Evolutionary conservation across 495 filamentous ascomycete species (phyloP).

Genomic region (Evernia prunastri): DNA sequence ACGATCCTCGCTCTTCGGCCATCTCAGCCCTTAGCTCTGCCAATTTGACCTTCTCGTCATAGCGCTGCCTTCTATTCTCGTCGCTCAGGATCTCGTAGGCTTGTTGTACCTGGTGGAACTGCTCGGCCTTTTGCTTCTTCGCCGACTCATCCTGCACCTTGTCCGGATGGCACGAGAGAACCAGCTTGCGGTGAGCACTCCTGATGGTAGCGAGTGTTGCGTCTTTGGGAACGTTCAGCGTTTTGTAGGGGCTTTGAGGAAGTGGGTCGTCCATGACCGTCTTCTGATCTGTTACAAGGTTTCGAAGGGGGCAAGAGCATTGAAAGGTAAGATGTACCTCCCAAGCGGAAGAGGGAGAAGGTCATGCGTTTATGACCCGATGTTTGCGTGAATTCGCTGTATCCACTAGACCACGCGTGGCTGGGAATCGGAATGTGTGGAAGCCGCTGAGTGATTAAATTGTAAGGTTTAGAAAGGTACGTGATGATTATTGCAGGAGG

Average conservation of each 20-base stretch:
- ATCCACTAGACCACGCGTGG: slow-evolving; percentile 9
- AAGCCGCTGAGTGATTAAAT: background rate
- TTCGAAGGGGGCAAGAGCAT: slow-evolving; percentile 8
- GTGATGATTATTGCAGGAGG: background rate
- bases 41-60: slow-evolving; percentile 69
- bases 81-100: slow-evolving; percentile 90
- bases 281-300: slow-evolving; percentile 6
- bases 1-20: slow-evolving; percentile 32
- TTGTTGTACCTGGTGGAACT: slow-evolving; percentile 90
- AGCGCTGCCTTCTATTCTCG: slow-evolving; percentile 59
- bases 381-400: slow-evolving; percentile 15
- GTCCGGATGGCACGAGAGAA: slow-evolving; percentile 90
- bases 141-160: slow-evolving; percentile 75
- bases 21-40: slow-evolving; percentile 51
- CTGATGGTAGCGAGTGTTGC: slow-evolving; percentile 70
- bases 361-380: slow-evolving; percentile 8
- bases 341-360: background rate
- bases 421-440: slow-evolving; percentile 13
- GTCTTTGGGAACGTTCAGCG: slow-evolving; percentile 69
- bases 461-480: background rate
- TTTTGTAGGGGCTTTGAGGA: slow-evolving; percentile 76
- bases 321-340: slow-evolving; percentile 9
- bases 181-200: slow-evolving; percentile 80
- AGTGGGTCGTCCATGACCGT: slow-evolving; percentile 54
- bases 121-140: slow-evolving; percentile 62